A percentile compares a stretch with the other conserved stretches of the same genome.
Evolutionary conservation across 495 filamentous ascomycete species (phyloP).

Genomic region (Penicillium macrosclerotiorum): DNA sequence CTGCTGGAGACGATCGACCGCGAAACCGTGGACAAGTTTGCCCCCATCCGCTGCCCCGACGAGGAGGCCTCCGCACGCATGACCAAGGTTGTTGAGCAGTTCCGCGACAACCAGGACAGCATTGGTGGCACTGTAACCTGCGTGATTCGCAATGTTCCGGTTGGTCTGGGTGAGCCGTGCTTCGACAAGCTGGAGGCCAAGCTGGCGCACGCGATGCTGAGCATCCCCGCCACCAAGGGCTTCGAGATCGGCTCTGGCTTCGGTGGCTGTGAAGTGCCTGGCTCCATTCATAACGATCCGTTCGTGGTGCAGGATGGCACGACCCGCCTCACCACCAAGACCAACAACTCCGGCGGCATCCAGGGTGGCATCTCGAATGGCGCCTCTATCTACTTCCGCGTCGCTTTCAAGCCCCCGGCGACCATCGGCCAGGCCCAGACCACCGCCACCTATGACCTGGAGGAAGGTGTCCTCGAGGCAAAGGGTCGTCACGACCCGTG

Average conservation of each 20-base stretch:
- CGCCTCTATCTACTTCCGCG: conserved; percentile 89
- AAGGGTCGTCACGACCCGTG: conserved; percentile 97
- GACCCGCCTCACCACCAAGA: conserved; percentile 78
- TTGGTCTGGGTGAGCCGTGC: conserved; percentile 87
- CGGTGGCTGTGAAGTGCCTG: conserved; percentile 80
- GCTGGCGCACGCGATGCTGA: conserved; percentile 94
- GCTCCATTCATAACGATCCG: conserved; percentile 90
- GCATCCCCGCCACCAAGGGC: conserved; percentile 93
- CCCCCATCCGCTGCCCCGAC: conserved; percentile 85
- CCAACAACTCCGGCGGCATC: conserved; percentile 95
- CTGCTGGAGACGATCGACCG: conserved; percentile 74
- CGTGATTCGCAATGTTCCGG: conserved; percentile 86
- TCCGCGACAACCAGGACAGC: conserved; percentile 77
- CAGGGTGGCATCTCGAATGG: conserved; percentile 98
- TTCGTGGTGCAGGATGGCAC: conserved; percentile 61
- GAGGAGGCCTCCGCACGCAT: conserved; percentile 62
- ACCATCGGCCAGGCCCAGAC: conserved; percentile 91
- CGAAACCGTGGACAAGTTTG: conserved; percentile 74
- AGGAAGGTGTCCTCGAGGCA: conserved; percentile 77
- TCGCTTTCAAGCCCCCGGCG: conserved; percentile 93
- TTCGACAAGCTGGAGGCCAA: conserved; percentile 97
- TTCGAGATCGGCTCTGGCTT: conserved; percentile 98
- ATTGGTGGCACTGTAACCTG: conserved; percentile 97
- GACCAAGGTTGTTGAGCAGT: conserved; percentile 76
- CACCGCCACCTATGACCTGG: conserved; percentile 76